Conservation (phyloP, 2,329 filamentous ascomycete species). For the Orbilia quercus region DNA sequence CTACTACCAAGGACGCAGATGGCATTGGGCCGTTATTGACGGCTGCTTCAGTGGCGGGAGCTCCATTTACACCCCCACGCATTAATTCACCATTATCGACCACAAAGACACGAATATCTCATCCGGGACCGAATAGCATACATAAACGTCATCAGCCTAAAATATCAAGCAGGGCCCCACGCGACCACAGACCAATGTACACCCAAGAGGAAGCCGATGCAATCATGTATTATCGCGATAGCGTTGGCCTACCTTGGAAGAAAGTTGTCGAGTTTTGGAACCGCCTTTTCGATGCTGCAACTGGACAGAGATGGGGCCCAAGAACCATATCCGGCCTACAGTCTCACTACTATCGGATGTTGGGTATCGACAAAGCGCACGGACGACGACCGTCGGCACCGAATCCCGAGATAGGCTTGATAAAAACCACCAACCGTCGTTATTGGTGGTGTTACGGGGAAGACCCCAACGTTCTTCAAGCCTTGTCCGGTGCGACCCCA, state of each 20-base stretch:
- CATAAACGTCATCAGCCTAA: conserved; percentile 7
- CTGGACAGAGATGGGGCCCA: conserved; percentile 46
- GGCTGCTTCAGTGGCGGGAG: conserved; percentile 10
- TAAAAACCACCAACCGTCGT: conserved; percentile 47
- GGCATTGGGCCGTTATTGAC: conserved; percentile 26
- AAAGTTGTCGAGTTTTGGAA: conserved; percentile 51
- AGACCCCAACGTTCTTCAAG: conserved; percentile 14
- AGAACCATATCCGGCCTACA: conserved; percentile 53
- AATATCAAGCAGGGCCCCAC: conserved; percentile 21
- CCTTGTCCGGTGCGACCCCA: conserved; percentile 16
- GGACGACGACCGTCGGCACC: conserved; percentile 46
- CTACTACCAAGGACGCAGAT: conserved; percentile 12
- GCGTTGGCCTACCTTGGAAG: conserved; percentile 50
- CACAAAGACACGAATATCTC: neutral
- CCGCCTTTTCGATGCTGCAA: conserved; percentile 26
- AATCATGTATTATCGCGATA: conserved; percentile 47
- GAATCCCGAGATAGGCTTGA: conserved; percentile 48
- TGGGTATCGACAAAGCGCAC: conserved; percentile 44
- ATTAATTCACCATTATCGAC: neutral
- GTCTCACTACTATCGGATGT: conserved; percentile 54
- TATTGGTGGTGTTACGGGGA: conserved; percentile 52
- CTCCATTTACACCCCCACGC: neutral
- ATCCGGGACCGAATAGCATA: neutral
- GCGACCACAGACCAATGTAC: conserved; percentile 53
- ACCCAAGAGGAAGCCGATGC: conserved; percentile 52